Evolutionary conservation across 129 eudicot species (phyloP), one percentile per base, ranked within the genome.

Genomic region (Ambrosia trifida): DNA sequence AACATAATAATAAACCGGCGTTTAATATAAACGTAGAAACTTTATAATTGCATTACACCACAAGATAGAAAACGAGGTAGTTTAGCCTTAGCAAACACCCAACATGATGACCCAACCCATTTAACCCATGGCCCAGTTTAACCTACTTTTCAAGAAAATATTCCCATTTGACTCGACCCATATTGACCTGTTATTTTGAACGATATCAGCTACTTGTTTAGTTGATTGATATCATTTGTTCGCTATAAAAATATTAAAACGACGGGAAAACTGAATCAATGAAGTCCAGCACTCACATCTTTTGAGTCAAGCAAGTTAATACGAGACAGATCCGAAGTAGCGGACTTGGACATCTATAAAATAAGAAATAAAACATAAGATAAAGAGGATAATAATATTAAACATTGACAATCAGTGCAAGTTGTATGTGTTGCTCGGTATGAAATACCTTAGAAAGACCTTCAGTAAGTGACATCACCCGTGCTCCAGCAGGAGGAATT

Each of bases 401-500:
- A 11, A 72, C n/a, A 16, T 3, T 44, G 24, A 43, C 36, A 56
- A 62, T n/a, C 28, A 33, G 13, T 66, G 31, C 10, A 64, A 52
- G 33, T 5, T 64, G 4, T 59, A 70, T 78, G 41, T 32, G 33
- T 58, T 40, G 30, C 36, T 70, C 43, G 10, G 13, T 11, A 70
- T 11, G 32, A 43, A 67, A 76, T 79, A 94, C 99, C 99, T 94
- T 94, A 57, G 99, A 90, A 68, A 82, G 83, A 66, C 97, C 99
- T 84, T 90, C 99, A 59, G 97, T 94, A 68, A 94, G 92, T 62
- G 99, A 90, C 99, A 94, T 94, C 75, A 94, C 94, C 24, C 99
- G 96, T 24, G 99, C 99, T 72, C 99, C 99, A 72, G 97, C 76
- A 60, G 97, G 99, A 56, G 99, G 97, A 83, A 94, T 94, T 72